A percentile compares a stretch with the other conserved stretches of the same genome.
These are phyloP conservation scores for Taphrina deformans DNA, from an alignment of 1,139 yeast species.

Conservation along the genomic window DNA sequence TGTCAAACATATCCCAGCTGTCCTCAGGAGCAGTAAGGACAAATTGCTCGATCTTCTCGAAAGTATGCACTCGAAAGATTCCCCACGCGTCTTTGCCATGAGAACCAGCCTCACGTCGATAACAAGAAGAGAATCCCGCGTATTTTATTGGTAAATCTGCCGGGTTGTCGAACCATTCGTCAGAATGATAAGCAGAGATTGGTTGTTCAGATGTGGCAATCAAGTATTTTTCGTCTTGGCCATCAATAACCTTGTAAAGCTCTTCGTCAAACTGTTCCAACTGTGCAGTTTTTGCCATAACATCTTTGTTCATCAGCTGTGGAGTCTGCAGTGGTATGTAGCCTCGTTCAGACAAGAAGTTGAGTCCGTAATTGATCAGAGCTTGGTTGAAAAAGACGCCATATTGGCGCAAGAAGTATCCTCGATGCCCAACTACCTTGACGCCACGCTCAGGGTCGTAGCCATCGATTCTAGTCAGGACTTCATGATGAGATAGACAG, in stretches of 20 bases:
- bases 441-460: conserved; percentile 99
- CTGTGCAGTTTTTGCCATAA: conserved; percentile 99
- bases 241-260: conserved; percentile 92
- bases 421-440: conserved; percentile 97
- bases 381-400: conserved; percentile 99
- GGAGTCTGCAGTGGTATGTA: conserved; percentile 96
- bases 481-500: conserved; percentile 89
- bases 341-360: conserved; percentile 74
- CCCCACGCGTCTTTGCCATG: conserved; percentile 99
- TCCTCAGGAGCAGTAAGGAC: conserved; percentile 95
- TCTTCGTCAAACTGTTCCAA: conserved; percentile 97
- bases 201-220: conserved; percentile 99
- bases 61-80: conserved; percentile 97
- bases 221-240: conserved; percentile 94
- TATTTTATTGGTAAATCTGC: conserved; percentile 86
- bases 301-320: conserved; percentile 99
- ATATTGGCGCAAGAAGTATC: conserved; percentile 88
- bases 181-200: conserved; percentile 94
- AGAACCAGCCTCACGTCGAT: conserved; percentile 99
- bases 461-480: conserved; percentile 89
- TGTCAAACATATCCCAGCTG: conserved; percentile 95
- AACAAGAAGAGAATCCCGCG: conserved; percentile 97
- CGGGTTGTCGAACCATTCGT: conserved; percentile 98
- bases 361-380: conserved; percentile 89
- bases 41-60: conserved; percentile 97